Evolutionary conservation across 2,329 filamentous ascomycete species (phyloP), one percentile per base, ranked within the genome.

Genomic region (Biscogniauxia marginata): DNA sequence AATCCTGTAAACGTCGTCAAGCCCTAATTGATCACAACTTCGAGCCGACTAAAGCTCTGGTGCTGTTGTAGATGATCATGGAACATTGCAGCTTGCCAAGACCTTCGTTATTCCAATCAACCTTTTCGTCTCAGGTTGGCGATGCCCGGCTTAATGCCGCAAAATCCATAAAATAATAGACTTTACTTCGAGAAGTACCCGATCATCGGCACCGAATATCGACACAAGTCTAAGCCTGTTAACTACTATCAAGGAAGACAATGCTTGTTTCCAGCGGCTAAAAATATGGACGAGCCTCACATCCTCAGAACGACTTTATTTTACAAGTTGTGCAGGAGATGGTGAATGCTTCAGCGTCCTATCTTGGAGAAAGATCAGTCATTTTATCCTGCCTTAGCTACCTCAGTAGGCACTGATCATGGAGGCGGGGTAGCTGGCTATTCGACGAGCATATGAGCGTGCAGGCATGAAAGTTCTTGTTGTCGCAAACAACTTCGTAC

Each of bases 61-160:
- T 58, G 50, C 56, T 49, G 56, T 55, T 54, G 62, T 63, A 61
- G 61, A 59, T 54, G 47, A 53, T 39, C 34, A 46, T 21, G 56
- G 47, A 44, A 51, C 39, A 57, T 59, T 64, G 58, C 61, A 66
- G 53, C 49, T 55, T 54, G 63, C 65, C 63, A 66, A 65, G 65
- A 53, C 30, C 53, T 58, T 57, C 49, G 60, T 55, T 53, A 60
- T 64, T 50, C 62, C 60, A 65, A 66, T 62, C 60, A 62, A 58
- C 57, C 49, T 60, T 43, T 59, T 56, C 46, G 55, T 57, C 20
- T 52, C 54, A 48, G 54, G 56, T 55, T 54, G 50, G 58, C 56
- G 64, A 62, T 65, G 57, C 61, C 64, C 63, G 63, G 59, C 61
- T 66, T 64, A 66, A 66, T 64, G 63, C 63, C 61, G 61, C 64